These are phyloP conservation scores for Leptographium flavum DNA, from an alignment of 2,329 filamentous ascomycete species.

Conservation along the genomic window DNA sequence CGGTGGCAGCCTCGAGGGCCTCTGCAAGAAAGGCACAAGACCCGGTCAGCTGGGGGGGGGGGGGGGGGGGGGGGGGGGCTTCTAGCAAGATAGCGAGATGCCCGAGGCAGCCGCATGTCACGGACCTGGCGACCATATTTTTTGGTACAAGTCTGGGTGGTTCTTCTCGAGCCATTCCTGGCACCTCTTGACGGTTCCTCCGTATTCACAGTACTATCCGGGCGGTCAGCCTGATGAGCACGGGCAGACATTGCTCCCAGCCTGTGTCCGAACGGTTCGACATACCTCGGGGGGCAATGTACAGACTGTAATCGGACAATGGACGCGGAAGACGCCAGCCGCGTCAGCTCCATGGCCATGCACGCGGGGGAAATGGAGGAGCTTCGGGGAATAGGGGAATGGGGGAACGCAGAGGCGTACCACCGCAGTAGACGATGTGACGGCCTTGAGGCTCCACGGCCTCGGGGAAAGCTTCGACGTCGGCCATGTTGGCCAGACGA, in stretches of 20 bases:
- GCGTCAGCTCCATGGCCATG: not conserved
- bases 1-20: slow-evolving; percentile 70
- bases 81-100: not conserved
- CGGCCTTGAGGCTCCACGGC: slow-evolving; percentile 33
- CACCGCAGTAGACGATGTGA: slow-evolving; percentile 42
- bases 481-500: slow-evolving; percentile 29
- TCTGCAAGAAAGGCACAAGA: slow-evolving; percentile 30
- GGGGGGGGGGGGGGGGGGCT: too few species aligned
- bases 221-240: not conserved
- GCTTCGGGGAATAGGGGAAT: not conserved
- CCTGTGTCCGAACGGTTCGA: not conserved
- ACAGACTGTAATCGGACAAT: slow-evolving; percentile 35
- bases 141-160: slow-evolving; percentile 58
- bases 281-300: slow-evolving; percentile 50
- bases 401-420: slow-evolving; percentile 23
- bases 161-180: slow-evolving; percentile 82
- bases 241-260: not conserved
- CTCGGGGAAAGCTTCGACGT: slow-evolving; percentile 30
- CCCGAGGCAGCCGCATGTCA: slow-evolving; percentile 2
- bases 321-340: not conserved
- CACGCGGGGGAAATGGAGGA: slow-evolving; percentile 10
- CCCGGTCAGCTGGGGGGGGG: not conserved
- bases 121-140: slow-evolving; percentile 76
- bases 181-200: slow-evolving; percentile 91
- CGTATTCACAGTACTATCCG: slow-evolving; percentile 89